Evolutionary conservation across 2,329 filamentous ascomycete genomes (phyloP), one percentile per base, ranked within the genome.

Genomic region (Colletotrichum musicola): DNA sequence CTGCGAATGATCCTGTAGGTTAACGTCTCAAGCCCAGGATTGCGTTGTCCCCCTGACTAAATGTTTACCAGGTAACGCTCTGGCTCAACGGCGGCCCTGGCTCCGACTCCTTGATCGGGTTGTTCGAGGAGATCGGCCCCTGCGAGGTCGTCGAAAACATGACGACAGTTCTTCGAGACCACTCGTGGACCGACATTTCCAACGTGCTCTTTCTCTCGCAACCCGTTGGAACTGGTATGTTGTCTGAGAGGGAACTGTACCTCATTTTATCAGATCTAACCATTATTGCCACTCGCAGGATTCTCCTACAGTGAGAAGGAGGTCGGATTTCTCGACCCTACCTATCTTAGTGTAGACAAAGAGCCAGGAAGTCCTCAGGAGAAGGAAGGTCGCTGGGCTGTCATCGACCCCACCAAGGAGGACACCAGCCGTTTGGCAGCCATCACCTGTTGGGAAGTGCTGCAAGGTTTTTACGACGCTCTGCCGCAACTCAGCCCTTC

Each of bases 281-380:
- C 38, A 18, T 25, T 5, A 2, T 3, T 1, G 9, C n/a, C 0
- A 30, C 27, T 30, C 9, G 6, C 1, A 63, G 61, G 61, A 7
- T 63, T 63, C 42, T 63, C 61, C 51, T 63, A 63, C 27, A 63
- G 61, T 6, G 61, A 63, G 27, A 50, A 63, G 40, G 61, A 63
- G 4, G 61, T 63, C 9, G 61, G 61, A 2, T 63, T 49, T 1
- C 51, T 63, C 18, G 61, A 63, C 25, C 42, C 61, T 1, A 57
- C 50, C 16, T 63, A 63, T 18, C 30, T 49, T 1, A n/a, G 20
- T 0, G 61, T 63, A 16, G 51, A 57, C 14, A 63, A 57, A 27
- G 42, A 63, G 20, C 42, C 61, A 0, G 61, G 7, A 18, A 56
- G 20, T 10, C 30, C 61, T 3, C 25, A 57, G 1, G 40, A 63